Base-by-base conservation (phyloP, 345 rosid genomes). In the Ceriops decandra region DNA sequence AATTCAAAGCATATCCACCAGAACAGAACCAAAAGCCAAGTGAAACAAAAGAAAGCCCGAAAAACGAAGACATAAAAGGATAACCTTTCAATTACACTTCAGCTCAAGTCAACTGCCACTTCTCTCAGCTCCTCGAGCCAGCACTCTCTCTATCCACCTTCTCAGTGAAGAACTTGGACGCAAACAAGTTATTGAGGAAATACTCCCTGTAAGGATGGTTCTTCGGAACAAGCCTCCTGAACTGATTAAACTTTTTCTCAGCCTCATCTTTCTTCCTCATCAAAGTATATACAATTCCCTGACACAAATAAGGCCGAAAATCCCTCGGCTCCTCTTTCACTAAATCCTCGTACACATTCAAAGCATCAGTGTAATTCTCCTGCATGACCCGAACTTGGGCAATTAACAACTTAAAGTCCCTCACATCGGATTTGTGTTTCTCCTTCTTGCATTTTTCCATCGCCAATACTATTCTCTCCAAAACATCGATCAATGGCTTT, bases 271-370 rank as follows among this genome's bases (percentile, higher is more conserved):
- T 80, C 91, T 85, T 87, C 82, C 83, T 85, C 81, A 88, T 35
- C 75, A 93, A 70, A 5, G 96, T 79, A 56, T 93, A 91, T 63
- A 93, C 83, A 27, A 93, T 88, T 60, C 97, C 97, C 73, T 89
- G 97, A 66, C 97, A 93, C 35, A 91, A 76, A 63, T 91, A 91
- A 2, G 98, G 97, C 82, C 97, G 83, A 52, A 91, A 93, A 82
- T 93, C 98, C 74, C 85, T 83, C 0, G 98, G 98, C 35, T 93
- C 97, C 76, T 93, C 97, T 68, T 84, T 88, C 74, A 82, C 90
- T 36, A 93, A 82, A 76, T 86, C 90, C 65, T 89, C 87, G 47
- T 93, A 91, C 54, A 89, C 82, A 80, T 80, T 86, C 89, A 93
- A 65, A 11, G 98, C 98, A 53, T 86, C 96, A 1, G 26, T 47